Evolutionary conservation across 331 rosid genomes (phyloP).

Genomic region (Phaseolus coccineus): DNA sequence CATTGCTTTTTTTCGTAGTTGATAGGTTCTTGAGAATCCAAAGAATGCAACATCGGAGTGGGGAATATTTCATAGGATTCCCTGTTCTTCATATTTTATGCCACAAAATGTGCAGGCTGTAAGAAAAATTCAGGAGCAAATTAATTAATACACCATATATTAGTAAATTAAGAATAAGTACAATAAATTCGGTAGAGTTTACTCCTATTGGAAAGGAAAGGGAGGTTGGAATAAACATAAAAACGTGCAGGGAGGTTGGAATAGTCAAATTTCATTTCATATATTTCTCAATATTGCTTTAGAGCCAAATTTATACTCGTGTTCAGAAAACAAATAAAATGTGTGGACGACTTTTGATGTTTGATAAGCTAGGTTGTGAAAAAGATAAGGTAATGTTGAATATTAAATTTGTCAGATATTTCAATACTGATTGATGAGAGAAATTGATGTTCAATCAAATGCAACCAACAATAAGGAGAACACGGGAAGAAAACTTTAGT

Average conservation of each 20-base stretch:
- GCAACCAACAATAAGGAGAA: slow-evolving; percentile 18
- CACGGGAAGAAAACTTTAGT: slow-evolving; percentile 7
- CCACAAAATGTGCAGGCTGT: slow-evolving; percentile 9
- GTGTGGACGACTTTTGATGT: slow-evolving; percentile 42
- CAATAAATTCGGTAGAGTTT: neutral
- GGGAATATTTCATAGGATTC: slow-evolving; percentile 55
- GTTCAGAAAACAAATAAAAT: slow-evolving; percentile 29
- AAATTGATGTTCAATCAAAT: slow-evolving; percentile 20
- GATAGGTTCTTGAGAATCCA: slow-evolving; percentile 37
- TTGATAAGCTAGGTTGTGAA: slow-evolving; percentile 27
- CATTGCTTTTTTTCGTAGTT: slow-evolving; percentile 9
- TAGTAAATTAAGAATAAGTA: slow-evolving; percentile 12
- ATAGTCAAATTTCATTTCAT: neutral
- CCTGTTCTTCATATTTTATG: slow-evolving; percentile 24
- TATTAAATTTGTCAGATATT: slow-evolving; percentile 5
- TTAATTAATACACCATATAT: neutral
- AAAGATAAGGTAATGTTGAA: slow-evolving; percentile 26
- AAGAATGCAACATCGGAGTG: slow-evolving; percentile 20
- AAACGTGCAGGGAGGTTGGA: neutral
- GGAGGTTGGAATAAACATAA: no score
- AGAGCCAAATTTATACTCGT: slow-evolving; percentile 29
- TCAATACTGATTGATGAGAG: slow-evolving; percentile 36
- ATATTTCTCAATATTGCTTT: slow-evolving; percentile 15
- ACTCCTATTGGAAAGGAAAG: neutral
- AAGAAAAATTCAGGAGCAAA: neutral